These are phyloP conservation scores for Penicillium sp. DNA, from an alignment of 2,329 filamentous ascomycete genomes.

Conservation along the genomic window DNA sequence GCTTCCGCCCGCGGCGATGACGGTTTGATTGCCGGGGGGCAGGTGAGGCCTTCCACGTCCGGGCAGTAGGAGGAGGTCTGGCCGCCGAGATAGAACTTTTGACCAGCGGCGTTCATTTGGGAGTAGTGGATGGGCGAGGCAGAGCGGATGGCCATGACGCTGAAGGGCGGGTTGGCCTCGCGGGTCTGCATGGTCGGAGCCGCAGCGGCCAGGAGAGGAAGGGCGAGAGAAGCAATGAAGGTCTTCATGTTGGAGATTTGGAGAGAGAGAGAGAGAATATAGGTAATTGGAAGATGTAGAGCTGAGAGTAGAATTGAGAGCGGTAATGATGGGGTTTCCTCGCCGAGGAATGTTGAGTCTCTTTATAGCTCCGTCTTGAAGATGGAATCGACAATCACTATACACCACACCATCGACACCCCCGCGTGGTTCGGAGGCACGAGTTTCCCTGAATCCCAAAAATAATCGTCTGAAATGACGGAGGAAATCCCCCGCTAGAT, in stretches of 20 bases:
- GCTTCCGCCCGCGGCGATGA: slow-evolving; percentile 42
- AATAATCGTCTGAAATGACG: neutral
- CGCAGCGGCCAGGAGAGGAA: slow-evolving; percentile 29
- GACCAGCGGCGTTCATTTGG: slow-evolving; percentile 48
- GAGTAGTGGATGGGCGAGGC: slow-evolving; percentile 51
- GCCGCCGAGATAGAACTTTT: slow-evolving; percentile 52
- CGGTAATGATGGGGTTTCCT: neutral
- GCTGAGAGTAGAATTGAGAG: neutral
- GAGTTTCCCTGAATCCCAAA: neutral
- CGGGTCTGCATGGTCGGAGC: slow-evolving; percentile 16
- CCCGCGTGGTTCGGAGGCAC: neutral
- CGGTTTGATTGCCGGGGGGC: slow-evolving; percentile 51
- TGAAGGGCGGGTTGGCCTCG: slow-evolving; percentile 35
- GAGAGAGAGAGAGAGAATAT: neutral
- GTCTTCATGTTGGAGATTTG: slow-evolving; percentile 26
- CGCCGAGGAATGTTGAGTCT: neutral
- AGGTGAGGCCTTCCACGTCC: slow-evolving; percentile 27
- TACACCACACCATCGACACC: neutral
- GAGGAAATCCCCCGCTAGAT: neutral
- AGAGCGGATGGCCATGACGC: slow-evolving; percentile 46
- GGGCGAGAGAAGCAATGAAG: slow-evolving; percentile 20
- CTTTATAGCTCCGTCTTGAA: neutral
- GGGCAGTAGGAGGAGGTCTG: slow-evolving; percentile 52
- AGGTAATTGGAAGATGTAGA: neutral
- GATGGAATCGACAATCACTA: neutral